A percentile compares a stretch with the other conserved stretches of the same genome.
These are phyloP conservation scores for Nannizziopsis barbatae DNA, from an alignment of 2,329 filamentous ascomycete genomes.

Conservation along the genomic window DNA sequence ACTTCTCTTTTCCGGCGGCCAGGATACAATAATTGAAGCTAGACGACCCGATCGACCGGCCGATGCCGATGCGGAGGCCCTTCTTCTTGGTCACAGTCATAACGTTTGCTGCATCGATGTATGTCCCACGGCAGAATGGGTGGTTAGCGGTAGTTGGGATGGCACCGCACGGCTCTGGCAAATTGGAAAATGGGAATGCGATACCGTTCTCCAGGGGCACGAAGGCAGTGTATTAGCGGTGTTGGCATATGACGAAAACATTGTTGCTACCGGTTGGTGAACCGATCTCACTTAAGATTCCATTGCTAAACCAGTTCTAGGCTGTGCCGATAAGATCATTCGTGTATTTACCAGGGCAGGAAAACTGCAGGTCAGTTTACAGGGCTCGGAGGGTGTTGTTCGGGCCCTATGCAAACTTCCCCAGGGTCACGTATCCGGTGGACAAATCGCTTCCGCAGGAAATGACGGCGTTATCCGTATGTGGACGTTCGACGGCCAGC, in stretches of 20 bases:
- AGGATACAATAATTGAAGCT: constrained; percentile 87
- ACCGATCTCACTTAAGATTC: neutral
- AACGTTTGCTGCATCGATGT: constrained; percentile 85
- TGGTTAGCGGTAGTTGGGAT: constrained; percentile 94
- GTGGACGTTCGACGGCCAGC: constrained; percentile 70
- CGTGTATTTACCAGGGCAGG: constrained; percentile 63
- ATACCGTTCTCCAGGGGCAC: constrained; percentile 62
- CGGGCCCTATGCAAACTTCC: constrained; percentile 80
- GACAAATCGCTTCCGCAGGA: constrained; percentile 86
- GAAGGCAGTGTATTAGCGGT: constrained; percentile 85
- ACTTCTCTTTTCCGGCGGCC: constrained; percentile 74
- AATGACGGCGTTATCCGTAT: constrained; percentile 84
- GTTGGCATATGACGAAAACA: constrained; percentile 65
- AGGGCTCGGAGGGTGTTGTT: constrained; percentile 69
- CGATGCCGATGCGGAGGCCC: constrained; percentile 68
- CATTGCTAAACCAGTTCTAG: constrained; percentile 27
- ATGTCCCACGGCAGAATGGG: constrained; percentile 56
- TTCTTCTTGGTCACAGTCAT: constrained; percentile 73
- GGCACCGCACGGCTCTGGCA: constrained; percentile 76
- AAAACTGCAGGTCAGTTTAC: constrained; percentile 52
- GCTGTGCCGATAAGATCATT: constrained; percentile 80
- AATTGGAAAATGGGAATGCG: constrained; percentile 72
- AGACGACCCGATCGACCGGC: constrained; percentile 57
- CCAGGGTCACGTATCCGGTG: constrained; percentile 61
- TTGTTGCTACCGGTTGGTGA: constrained; percentile 58